Evolutionary conservation across 257 asterid species (phyloP).

Genomic region (Cinchona pubescens): DNA sequence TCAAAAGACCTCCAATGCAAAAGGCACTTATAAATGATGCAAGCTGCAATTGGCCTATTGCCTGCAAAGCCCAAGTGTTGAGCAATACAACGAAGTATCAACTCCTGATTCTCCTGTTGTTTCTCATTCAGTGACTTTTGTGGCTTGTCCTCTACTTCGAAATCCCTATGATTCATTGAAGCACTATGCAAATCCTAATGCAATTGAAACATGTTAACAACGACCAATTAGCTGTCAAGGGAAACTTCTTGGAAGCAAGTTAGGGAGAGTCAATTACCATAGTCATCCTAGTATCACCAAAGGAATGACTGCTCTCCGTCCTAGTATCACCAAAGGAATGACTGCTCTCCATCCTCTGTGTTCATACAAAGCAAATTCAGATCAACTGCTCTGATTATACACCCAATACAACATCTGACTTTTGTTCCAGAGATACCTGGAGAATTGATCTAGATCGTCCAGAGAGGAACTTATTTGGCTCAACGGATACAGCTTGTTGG

Average conservation of each 20-base stretch:
- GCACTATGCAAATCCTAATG: conserved; percentile 83
- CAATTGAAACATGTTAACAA: conserved; percentile 27
- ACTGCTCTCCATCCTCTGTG: conserved; percentile 82
- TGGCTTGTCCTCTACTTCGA: conserved; percentile 88
- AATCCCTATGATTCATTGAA: conserved; percentile 54
- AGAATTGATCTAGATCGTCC: conserved; percentile 94
- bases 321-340: conserved; percentile 54
- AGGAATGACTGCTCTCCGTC: conserved; percentile 63
- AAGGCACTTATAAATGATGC: conserved; percentile 92
- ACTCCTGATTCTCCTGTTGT: conserved; percentile 93
- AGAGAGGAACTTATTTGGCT: conserved; percentile 90
- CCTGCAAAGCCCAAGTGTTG: conserved; percentile 87
- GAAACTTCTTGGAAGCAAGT: conserved; percentile 20
- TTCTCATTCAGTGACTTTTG: conserved; percentile 92
- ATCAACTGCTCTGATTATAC: conserved; percentile 16
- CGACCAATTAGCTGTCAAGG: conserved; percentile 12
- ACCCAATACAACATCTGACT: background rate
- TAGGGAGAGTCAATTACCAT: conserved; percentile 51
- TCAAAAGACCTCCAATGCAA: conserved; percentile 98
- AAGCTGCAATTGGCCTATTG: conserved; percentile 89
- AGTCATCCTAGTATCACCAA: conserved; percentile 57
- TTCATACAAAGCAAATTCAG: conserved; percentile 28
- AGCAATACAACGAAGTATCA: conserved; percentile 79
- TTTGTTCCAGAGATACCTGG: conserved; percentile 54
- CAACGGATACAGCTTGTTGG: conserved; percentile 93